Percentiles rank a stretch among this genome's conserved stretches.
Conservation (phyloP, 768 basidiomycete genomes). For the Boletus tomentosulus region DNA sequence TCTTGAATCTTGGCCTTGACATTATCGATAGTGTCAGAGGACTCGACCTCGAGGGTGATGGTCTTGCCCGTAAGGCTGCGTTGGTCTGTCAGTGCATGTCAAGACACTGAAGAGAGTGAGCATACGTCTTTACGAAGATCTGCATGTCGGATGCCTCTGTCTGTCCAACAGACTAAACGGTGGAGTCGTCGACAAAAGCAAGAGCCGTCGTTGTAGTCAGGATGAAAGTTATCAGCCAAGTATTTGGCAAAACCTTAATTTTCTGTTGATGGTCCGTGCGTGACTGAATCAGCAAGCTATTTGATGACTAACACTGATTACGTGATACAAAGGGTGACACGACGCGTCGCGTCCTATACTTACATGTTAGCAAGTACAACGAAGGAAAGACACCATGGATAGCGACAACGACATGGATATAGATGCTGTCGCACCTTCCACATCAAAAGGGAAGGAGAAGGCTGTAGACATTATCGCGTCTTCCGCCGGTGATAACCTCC, state of each 20-base stretch:
- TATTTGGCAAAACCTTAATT: slow-evolving; percentile 26
- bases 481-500: slow-evolving; percentile 63
- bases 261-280: slow-evolving; percentile 45
- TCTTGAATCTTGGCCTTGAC: slow-evolving; percentile 97
- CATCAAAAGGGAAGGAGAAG: slow-evolving; percentile 69
- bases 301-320: slow-evolving; percentile 17
- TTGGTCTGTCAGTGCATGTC: slow-evolving; percentile 5
- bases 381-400: neutral
- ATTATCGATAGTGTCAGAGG: slow-evolving; percentile 96
- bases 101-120: slow-evolving; percentile 9
- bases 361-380: neutral
- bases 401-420: slow-evolving; percentile 53
- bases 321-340: slow-evolving; percentile 2
- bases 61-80: slow-evolving; percentile 96
- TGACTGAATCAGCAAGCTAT: slow-evolving; percentile 7
- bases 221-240: slow-evolving; percentile 13
- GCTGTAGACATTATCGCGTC: slow-evolving; percentile 41
- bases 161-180: slow-evolving; percentile 86
- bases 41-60: slow-evolving; percentile 97
- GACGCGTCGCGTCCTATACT: slow-evolving; percentile 21
- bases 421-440: slow-evolving; percentile 29
- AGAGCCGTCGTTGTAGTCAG: slow-evolving; percentile 40
- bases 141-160: slow-evolving; percentile 81
- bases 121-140: slow-evolving; percentile 97
- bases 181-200: slow-evolving; percentile 94